Conservation (phyloP, 2,329 filamentous ascomycete genomes). For the Tolypocladium guangdongense region DNA sequence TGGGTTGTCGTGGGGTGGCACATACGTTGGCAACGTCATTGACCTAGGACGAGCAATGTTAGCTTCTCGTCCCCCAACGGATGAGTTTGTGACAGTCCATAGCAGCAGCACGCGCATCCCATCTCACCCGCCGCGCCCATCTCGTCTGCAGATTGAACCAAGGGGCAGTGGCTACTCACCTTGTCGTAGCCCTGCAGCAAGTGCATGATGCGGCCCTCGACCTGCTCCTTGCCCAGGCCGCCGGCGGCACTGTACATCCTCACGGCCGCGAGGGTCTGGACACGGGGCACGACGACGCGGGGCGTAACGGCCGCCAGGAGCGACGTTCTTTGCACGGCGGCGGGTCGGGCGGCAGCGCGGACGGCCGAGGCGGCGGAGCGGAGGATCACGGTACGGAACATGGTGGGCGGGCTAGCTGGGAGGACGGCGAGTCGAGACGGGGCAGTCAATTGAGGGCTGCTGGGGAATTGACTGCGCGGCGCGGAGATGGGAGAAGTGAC, state of each 20-base stretch:
- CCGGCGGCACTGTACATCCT: conserved; percentile 80
- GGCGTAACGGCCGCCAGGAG: conserved; percentile 48
- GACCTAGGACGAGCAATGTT: conserved; percentile 40
- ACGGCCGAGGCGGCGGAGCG: conserved; percentile 61
- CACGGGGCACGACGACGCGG: conserved; percentile 46
- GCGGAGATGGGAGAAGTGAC: conserved; percentile 7
- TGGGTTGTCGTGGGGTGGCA: conserved; percentile 5
- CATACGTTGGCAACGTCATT: conserved; percentile 53
- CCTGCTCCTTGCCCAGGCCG: conserved; percentile 70
- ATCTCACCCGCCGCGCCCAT: background rate
- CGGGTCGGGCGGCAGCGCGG: conserved; percentile 34
- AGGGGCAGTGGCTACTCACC: conserved; percentile 22
- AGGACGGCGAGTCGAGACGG: background rate
- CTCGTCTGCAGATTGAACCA: background rate
- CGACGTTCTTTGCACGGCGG: conserved; percentile 39
- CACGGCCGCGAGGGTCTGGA: conserved; percentile 55
- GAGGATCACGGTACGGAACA: conserved; percentile 85
- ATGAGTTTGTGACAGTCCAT: background rate
- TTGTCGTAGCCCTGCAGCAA: conserved; percentile 96
- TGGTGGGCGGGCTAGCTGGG: conserved; percentile 24
- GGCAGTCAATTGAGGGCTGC: conserved; percentile 5
- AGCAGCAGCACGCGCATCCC: background rate
- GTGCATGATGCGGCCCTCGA: conserved; percentile 85
- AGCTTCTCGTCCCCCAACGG: conserved; percentile 6
- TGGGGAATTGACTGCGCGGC: background rate